phyloP scores from a whole-genome alignment of 768 basidiomycete genomes.

The Glaciozyma antarctica region DNA sequence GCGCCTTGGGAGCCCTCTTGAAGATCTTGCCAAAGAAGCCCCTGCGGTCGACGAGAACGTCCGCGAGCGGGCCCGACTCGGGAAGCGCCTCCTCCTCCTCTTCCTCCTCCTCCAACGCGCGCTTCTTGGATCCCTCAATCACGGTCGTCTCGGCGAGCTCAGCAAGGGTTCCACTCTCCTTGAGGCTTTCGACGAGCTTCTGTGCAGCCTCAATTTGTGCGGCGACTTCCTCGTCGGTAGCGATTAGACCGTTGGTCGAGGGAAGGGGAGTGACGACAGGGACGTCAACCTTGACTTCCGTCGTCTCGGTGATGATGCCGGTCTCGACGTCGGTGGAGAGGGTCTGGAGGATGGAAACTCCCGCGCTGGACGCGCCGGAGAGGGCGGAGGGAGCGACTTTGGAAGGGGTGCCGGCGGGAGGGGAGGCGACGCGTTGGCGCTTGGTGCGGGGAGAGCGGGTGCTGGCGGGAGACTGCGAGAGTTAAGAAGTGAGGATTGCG shows the following conservation, averaged over 20 bases:
- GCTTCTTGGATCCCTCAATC: conserved; percentile 10
- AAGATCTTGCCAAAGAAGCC: conserved; percentile 29
- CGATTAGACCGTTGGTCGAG: background rate
- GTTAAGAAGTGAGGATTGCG: background rate
- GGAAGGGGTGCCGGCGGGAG: conserved; percentile 5
- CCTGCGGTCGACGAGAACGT: conserved; percentile 19
- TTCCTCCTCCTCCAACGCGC: conserved; percentile 18
- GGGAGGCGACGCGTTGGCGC: conserved; percentile 21
- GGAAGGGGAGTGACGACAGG: conserved; percentile 2
- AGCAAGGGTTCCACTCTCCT: conserved; percentile 15
- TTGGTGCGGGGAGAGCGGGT: conserved; percentile 25
- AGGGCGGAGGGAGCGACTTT: conserved; percentile 11
- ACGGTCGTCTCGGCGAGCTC: conserved; percentile 6
- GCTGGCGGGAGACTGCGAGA: conserved; percentile 9
- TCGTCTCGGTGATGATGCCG: conserved; percentile 26
- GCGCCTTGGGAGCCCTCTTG: conserved; percentile 13
- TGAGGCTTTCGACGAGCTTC: conserved; percentile 30
- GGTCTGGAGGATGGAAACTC: conserved; percentile 28
- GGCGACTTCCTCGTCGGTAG: conserved; percentile 9
- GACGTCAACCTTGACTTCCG: conserved; percentile 31
- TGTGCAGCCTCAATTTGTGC: conserved; percentile 25
- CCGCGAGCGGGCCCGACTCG: conserved; percentile 20
- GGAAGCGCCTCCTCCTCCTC: conserved; percentile 19
- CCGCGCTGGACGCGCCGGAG: conserved; percentile 16
- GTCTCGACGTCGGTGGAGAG: conserved; percentile 12